Conservation (phyloP, 495 filamentous ascomycete genomes). For the Parmelia sp. region DNA sequence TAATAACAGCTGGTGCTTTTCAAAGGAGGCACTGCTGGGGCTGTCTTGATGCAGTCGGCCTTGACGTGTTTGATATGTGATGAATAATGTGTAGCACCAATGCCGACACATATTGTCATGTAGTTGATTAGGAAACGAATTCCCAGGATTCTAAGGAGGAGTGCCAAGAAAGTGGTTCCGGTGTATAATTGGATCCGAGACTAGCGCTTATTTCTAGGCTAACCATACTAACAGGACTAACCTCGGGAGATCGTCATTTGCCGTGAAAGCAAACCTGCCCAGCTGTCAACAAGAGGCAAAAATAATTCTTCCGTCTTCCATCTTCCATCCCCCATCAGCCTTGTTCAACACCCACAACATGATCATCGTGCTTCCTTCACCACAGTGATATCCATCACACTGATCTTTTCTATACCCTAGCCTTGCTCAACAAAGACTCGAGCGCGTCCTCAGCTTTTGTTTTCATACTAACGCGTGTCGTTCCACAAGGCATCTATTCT, state of each 20-base stretch:
- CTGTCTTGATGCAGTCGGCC: too few species aligned
- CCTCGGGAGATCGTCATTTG: slow-evolving; percentile 1
- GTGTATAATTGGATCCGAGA: not conserved
- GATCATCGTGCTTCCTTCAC: too few species aligned
- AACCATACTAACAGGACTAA: too few species aligned
- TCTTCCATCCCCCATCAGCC: not conserved
- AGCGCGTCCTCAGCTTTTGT: not conserved
- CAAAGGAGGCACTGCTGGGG: too few species aligned
- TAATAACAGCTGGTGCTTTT: too few species aligned
- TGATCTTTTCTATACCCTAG: not conserved
- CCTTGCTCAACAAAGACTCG: not conserved
- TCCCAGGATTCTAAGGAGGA: too few species aligned
- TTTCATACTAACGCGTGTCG: not conserved
- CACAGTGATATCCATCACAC: not conserved
- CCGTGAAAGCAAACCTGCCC: not conserved
- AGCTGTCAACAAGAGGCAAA: slow-evolving; percentile 1
- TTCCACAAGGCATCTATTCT: not conserved
- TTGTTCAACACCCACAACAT: too few species aligned
- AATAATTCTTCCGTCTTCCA: not conserved
- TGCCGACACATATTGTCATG: too few species aligned
- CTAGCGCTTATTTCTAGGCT: not conserved
- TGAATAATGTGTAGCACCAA: too few species aligned
- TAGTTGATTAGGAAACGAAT: too few species aligned
- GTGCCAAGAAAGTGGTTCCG: too few species aligned
- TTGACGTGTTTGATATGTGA: too few species aligned